These are phyloP conservation scores for Curvularia verruculosa DNA, from an alignment of 2,329 filamentous ascomycete species.

Conservation along the genomic window DNA sequence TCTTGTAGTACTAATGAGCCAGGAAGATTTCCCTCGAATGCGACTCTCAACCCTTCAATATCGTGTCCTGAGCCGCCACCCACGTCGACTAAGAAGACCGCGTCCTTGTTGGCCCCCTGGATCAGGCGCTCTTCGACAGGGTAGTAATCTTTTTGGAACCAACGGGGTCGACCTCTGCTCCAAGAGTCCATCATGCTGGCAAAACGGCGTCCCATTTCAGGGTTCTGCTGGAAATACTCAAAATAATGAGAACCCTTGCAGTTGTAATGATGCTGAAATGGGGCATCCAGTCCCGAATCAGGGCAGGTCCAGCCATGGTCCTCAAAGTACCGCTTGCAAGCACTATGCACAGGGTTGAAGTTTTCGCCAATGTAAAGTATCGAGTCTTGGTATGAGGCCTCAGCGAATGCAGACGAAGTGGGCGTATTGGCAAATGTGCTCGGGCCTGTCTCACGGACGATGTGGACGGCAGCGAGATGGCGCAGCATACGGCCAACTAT, in stretches of 20 bases:
- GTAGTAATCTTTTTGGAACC: slow-evolving; percentile 32
- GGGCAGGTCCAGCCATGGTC: slow-evolving; percentile 24
- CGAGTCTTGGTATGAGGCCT: slow-evolving; percentile 28
- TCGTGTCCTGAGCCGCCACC: slow-evolving; percentile 35
- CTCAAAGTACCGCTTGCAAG: slow-evolving; percentile 26
- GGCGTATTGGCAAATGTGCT: slow-evolving; percentile 28
- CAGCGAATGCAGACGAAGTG: slow-evolving; percentile 23
- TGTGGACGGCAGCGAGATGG: slow-evolving; percentile 36
- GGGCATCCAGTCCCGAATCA: slow-evolving; percentile 22
- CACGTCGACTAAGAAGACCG: slow-evolving; percentile 31
- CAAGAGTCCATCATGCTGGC: slow-evolving; percentile 38
- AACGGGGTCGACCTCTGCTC: slow-evolving; percentile 33
- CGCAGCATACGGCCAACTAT: slow-evolving; percentile 36
- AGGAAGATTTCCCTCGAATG: slow-evolving; percentile 22
- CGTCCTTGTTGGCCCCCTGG: slow-evolving; percentile 17
- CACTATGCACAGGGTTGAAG: slow-evolving; percentile 27
- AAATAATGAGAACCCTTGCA: slow-evolving; percentile 31
- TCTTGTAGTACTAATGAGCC: slow-evolving; percentile 35
- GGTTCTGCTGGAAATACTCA: slow-evolving; percentile 30
- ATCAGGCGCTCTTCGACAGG: slow-evolving; percentile 34
- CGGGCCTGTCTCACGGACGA: slow-evolving; percentile 25
- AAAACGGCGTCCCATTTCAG: slow-evolving; percentile 33
- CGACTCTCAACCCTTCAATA: slow-evolving; percentile 25
- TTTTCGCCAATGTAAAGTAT: slow-evolving; percentile 31
- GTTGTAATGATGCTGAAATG: slow-evolving; percentile 31